These are phyloP conservation scores for Limtongozyma cylindracea DNA, from an alignment of 805 yeast genomes.

Conservation along the genomic window DNA sequence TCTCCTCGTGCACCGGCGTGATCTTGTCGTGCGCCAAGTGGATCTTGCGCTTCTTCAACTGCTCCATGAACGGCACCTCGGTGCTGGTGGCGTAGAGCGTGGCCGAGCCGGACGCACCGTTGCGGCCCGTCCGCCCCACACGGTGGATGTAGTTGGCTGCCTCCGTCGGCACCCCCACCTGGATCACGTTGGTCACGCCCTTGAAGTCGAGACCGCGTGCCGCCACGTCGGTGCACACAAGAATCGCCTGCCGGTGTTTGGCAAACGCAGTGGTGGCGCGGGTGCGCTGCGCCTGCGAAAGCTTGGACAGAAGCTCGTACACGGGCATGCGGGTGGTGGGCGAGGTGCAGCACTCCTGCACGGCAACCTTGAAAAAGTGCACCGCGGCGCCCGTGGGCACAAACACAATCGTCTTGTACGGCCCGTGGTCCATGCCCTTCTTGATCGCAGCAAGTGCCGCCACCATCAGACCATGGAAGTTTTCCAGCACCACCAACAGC, in stretches of 20 bases:
- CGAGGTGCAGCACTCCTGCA: slow-evolving; percentile 24
- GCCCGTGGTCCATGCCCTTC: no score
- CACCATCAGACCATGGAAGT: no score
- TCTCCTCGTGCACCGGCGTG: slow-evolving; percentile 7
- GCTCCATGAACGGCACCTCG: slow-evolving; percentile 25
- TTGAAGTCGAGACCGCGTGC: slow-evolving; percentile 92
- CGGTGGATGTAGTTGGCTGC: slow-evolving; percentile 87
- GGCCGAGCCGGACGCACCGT: slow-evolving; percentile 61
- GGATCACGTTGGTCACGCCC: slow-evolving; percentile 57
- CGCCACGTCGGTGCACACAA: slow-evolving; percentile 88
- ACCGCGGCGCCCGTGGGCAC: no score
- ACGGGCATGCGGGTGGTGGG: slow-evolving; percentile 44
- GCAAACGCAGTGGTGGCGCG: slow-evolving; percentile 19
- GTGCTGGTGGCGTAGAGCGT: slow-evolving; percentile 41
- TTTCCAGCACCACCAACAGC: slow-evolving; percentile 1
- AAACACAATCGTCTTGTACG: no score
- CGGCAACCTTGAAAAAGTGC: no score
- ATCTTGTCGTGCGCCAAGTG: slow-evolving; percentile 15
- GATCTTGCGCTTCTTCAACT: slow-evolving; percentile 20
- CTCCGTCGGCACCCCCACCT: no score
- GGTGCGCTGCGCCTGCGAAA: slow-evolving; percentile 22
- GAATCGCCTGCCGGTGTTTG: slow-evolving; percentile 25
- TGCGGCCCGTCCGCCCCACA: slow-evolving; percentile 93
- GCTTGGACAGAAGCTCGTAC: no score
- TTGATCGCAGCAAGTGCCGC: no score